Evolutionary conservation across 306 rosid species (phyloP), one percentile per base, ranked within the genome.

Genomic region (Dalbergia cochinchinensis): DNA sequence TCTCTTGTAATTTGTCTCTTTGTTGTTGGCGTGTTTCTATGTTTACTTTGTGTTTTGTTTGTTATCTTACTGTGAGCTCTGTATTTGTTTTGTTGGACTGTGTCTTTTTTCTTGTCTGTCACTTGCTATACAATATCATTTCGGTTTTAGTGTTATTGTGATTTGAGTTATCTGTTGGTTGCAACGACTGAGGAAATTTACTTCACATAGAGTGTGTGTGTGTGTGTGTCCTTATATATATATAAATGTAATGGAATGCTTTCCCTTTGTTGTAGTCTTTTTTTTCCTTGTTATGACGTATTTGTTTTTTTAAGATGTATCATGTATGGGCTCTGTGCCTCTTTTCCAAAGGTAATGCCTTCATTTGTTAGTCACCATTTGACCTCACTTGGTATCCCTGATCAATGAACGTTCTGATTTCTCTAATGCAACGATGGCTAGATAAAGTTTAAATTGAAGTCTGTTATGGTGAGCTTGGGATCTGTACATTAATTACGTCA

Each of bases 371-470:
- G 18, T 48, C 71, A 22, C 68, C 75, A 7, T 72, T 55, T n/a
- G 59, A 37, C 20, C 48, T 54, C 18, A 58, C 64, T 63, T 73
- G 48, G 19, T 37, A 60, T 12, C 16, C 55, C 42, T 6, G n/a
- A 22, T 65, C 18, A 62, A 61, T 16, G 6, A 65, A 15, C 72
- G 58, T 12, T 65, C 54, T 64, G 69, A 65, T 65, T 65, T 65
- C 68, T 63, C 41, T 53, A 35, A 20, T 61, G 50, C 77, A 20
- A 12, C 31, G 3, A 7, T 18, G 34, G 42, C 81, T 22, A 20
- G 31, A 39, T 62, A 68, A 37, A 31, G 37, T 5, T n/a, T 73
- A 15, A 12, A 35, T 59, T 58, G 69, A 73, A 12, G 42, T 55
- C 54, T 13, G 31, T 44, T 11, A 9, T 44, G 50, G 20, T 58